Evolutionary conservation across 2,329 filamentous ascomycete genomes (phyloP).

Genomic region (Orbilia brochopaga): DNA sequence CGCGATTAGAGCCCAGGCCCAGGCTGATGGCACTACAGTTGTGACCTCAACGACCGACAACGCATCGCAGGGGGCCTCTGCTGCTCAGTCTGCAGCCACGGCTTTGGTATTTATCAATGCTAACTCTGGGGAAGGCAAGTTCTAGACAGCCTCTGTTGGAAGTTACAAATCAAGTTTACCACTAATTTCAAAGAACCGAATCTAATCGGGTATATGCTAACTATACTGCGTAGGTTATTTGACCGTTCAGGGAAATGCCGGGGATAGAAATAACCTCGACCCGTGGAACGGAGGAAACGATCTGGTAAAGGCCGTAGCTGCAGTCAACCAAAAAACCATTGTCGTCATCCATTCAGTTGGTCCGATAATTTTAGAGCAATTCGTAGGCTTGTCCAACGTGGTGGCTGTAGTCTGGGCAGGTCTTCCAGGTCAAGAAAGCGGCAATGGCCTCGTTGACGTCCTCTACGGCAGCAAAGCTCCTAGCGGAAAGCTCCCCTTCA

Average conservation of each 20-base stretch:
- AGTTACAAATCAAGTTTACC: too few species aligned
- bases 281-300: conserved; percentile 83
- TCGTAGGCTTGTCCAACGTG: conserved; percentile 76
- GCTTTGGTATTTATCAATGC: conserved; percentile 90
- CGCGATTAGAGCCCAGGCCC: conserved; percentile 69
- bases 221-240: conserved; percentile 69
- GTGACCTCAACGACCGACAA: conserved; percentile 64
- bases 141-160: background rate
- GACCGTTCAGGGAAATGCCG: conserved; percentile 77
- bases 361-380: conserved; percentile 76
- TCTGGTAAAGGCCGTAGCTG: conserved; percentile 79
- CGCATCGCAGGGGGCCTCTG: conserved; percentile 65
- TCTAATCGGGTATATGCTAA: conserved; percentile 4
- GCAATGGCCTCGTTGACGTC: conserved; percentile 79
- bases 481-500: conserved; percentile 78
- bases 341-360: conserved; percentile 88
- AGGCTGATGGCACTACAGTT: conserved; percentile 67
- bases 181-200: too few species aligned
- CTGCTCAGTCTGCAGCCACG: conserved; percentile 67
- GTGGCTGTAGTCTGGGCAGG: conserved; percentile 84
- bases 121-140: conserved; percentile 71
- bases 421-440: conserved; percentile 81
- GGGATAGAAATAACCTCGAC: conserved; percentile 91
- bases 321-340: conserved; percentile 83
- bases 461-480: conserved; percentile 82